Evolutionary conservation across 2,329 filamentous ascomycete genomes (phyloP).

Genomic region (Aspergillus quadricinctus): DNA sequence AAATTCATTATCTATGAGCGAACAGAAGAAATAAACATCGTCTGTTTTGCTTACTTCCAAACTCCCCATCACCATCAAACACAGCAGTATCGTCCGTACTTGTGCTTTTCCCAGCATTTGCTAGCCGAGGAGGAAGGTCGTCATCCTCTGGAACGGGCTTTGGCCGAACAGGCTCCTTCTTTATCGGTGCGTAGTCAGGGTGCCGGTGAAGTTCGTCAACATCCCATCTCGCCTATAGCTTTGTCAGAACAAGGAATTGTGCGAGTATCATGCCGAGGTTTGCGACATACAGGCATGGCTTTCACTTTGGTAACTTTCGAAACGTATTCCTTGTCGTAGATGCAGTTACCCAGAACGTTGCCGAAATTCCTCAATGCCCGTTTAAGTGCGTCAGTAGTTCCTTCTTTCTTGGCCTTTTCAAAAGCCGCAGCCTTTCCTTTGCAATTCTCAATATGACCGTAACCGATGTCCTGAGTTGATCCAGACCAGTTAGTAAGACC

Average conservation of each 20-base stretch:
- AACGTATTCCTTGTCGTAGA: constrained; percentile 95
- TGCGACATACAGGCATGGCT: constrained; percentile 54
- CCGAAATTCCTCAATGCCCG: constrained; percentile 86
- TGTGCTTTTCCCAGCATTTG: constrained; percentile 24
- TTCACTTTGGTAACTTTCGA: constrained; percentile 88
- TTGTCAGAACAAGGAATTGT: constrained; percentile 9
- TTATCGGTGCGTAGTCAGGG: constrained; percentile 61
- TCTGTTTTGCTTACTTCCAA: constrained; percentile 35
- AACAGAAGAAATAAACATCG: neutral
- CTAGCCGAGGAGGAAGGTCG: constrained; percentile 36
- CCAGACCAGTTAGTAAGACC: neutral
- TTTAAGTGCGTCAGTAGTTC: constrained; percentile 90
- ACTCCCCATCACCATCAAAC: constrained; percentile 40
- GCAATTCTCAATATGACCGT: constrained; percentile 93
- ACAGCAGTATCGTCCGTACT: constrained; percentile 24
- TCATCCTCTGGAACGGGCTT: constrained; percentile 44
- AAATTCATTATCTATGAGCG: constrained; percentile 13
- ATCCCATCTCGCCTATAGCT: constrained; percentile 62
- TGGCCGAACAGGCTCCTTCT: constrained; percentile 48
- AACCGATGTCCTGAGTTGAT: constrained; percentile 69
- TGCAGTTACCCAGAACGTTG: constrained; percentile 95
- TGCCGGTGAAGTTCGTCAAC: constrained; percentile 78
- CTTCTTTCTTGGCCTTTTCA: constrained; percentile 98
- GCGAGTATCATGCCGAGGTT: neutral
- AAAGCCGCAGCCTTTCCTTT: constrained; percentile 94